These are phyloP conservation scores for Hamamelis virginiana DNA, from an alignment of 164 flowering plant species.

Conservation along the genomic window DNA sequence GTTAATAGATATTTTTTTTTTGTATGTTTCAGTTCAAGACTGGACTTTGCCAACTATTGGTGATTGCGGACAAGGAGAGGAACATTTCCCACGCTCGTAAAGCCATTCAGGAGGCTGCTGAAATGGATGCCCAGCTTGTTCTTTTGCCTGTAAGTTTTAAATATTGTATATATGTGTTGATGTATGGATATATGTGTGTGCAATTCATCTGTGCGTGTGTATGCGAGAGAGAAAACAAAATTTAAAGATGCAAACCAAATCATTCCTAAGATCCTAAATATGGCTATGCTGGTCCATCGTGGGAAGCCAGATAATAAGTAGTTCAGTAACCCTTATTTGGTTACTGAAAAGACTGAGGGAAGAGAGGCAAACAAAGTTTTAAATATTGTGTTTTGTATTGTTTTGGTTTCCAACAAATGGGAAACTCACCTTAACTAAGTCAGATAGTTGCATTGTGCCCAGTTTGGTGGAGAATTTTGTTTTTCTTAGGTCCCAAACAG, in stretches of 20 bases:
- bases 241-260: background rate
- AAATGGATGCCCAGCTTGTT: constrained; percentile 87
- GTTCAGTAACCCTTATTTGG: background rate
- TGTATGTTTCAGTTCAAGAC: constrained; percentile 64
- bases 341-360: background rate
- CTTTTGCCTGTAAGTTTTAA: constrained; percentile 74
- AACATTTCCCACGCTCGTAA: constrained; percentile 82
- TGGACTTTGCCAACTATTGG: constrained; percentile 82
- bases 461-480: background rate
- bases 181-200: background rate
- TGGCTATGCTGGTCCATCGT: background rate
- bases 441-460: background rate
- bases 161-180: background rate
- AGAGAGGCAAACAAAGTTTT: background rate
- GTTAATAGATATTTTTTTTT: background rate
- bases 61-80: constrained; percentile 82
- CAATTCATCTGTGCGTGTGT: background rate
- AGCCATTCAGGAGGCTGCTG: constrained; percentile 82
- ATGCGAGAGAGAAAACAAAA: too few species aligned
- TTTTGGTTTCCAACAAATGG: background rate
- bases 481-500: too few species aligned
- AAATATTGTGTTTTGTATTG: background rate
- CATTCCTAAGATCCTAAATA: background rate
- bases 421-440: background rate
- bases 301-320: background rate